Base-by-base conservation (phyloP, 1,139 yeast genomes). In the Lodderomyces oxycetoniae region DNA sequence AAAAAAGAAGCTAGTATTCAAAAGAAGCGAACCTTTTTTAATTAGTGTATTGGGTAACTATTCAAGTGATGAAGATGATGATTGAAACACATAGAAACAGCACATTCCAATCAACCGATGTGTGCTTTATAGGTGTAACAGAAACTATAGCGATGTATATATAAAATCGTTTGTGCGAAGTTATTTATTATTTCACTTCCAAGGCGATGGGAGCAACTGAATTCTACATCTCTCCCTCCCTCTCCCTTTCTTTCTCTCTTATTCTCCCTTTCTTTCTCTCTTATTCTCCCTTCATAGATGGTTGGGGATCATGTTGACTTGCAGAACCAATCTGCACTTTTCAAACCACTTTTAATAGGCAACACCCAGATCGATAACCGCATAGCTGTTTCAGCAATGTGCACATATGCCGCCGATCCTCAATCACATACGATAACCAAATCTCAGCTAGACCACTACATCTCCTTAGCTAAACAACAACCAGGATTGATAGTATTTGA, bases 351-450 rank as follows among this genome's bases (percentile, higher is more conserved):
- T 17, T 40, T 42, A 26, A 31, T 40, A 13, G 33, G 30, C n/a
- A 30, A 28, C 20, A 12, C 38, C 7, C 49, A 53, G 1, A 44
- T 75, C 17, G 65, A 62, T 5, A 75, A 75, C 46, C 54, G 79
- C 40, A 48, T 75, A 5, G 74, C 71, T 10, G 77, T 76, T n/a
- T 65, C 81, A 1, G 82, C 83, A 25, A 74, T 77, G 80, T 70
- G 79, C 46, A 70, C 61, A 38, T 74, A 74, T 50, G 61, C 77
- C 1, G 63, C 72, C 4, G 31, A 24, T 13, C 25, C 29, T 7
- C 39, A 47, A n/a, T 48, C 62, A 26, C 63, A 65, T 3, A 50
- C 53, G 17, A 57, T 65, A 3, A 73, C 71, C 0, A 67, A 60
- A 14, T 74, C 63, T 55, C 78, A 72, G 43, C 39, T 53, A 22